Base-by-base conservation (phyloP, 208 protist species). In the Phytomonas sp. region DNA sequence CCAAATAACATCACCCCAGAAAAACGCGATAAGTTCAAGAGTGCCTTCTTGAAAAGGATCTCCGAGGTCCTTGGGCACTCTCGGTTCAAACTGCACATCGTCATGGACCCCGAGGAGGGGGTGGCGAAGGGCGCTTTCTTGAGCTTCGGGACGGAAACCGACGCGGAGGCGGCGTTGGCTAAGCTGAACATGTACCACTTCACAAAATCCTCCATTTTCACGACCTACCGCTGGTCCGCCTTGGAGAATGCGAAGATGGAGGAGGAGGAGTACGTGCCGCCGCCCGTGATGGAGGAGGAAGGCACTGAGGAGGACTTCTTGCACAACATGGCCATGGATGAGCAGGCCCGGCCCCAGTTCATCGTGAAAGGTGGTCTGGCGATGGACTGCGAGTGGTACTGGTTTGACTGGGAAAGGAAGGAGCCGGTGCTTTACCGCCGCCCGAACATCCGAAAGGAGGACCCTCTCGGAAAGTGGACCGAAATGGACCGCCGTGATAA, bases 1-100 rank as follows among this genome's bases (percentile, higher is more conserved):
- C 91, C 91, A 20, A 79, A 79, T 64, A 94, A 94, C 71, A 87
- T 96, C 43, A 91, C 87, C n/a, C 85, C 91, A 0, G 84, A 92
- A 46, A 94, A 94, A 75, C 82, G 81, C 2, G 81, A 78, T 3
- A 43, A 80, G 51, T 94, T 96, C 70, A 66, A 85, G 68, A 68
- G 70, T 23, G 81, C 85, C 77, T 83, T 92, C 68, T 71, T 61
- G 43, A 89, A 82, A 23, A 87, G 82, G 68, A 75, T 96, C 26
- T 60, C 61, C 7, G 79, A 91, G 61, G 65, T 89, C 36, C 85
- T 96, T 0, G 89, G 89, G 59, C 79, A 91, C 66, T 73, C 82
- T 20, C 66, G 82, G 62, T 93, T 96, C 70, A 81, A 71, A n/a
- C 68, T 96, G 33, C 78, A 91, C 20, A 81, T 94, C 30, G 73